A percentile compares a stretch with the other conserved stretches of the same genome.
Evolutionary conservation across 306 rosid genomes (phyloP).

Genomic region (Corylus americana): DNA sequence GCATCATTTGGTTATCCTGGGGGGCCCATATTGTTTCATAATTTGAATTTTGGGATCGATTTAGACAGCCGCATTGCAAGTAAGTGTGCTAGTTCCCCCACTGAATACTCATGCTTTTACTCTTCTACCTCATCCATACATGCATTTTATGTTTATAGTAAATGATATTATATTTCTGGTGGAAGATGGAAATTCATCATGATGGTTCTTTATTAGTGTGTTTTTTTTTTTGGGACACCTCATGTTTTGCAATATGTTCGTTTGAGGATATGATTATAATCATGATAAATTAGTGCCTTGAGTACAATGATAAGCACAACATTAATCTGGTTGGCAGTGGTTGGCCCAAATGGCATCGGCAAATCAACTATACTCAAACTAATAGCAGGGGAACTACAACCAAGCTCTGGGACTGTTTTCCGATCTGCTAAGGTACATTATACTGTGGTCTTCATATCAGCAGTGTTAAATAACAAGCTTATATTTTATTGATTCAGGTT

Average conservation of each 20-base stretch:
- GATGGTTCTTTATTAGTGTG: neutral
- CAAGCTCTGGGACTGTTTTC: conserved; percentile 92
- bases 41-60: conserved; percentile 97
- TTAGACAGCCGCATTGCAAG: conserved; percentile 98
- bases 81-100: conserved; percentile 46
- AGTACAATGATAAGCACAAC: neutral
- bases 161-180: neutral
- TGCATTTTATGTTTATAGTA: neutral
- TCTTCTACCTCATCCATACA: neutral
- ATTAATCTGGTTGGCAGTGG: conserved; percentile 64
- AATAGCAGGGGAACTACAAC: conserved; percentile 96
- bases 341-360: conserved; percentile 99
- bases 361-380: conserved; percentile 96
- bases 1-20: conserved; percentile 99
- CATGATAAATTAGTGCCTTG: neutral
- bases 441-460: neutral
- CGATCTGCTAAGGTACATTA: conserved; percentile 92
- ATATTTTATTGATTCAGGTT: neutral
- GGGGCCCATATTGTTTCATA: conserved; percentile 81
- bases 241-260: neutral
- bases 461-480: neutral
- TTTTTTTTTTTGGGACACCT: neutral
- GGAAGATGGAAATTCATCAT: neutral
- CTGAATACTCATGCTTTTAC: conserved; percentile 4
- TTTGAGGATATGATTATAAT: neutral